Evolutionary conservation across 2,329 filamentous ascomycete genomes (phyloP).

Genomic region (Thielaviopsis ethacetica): DNA sequence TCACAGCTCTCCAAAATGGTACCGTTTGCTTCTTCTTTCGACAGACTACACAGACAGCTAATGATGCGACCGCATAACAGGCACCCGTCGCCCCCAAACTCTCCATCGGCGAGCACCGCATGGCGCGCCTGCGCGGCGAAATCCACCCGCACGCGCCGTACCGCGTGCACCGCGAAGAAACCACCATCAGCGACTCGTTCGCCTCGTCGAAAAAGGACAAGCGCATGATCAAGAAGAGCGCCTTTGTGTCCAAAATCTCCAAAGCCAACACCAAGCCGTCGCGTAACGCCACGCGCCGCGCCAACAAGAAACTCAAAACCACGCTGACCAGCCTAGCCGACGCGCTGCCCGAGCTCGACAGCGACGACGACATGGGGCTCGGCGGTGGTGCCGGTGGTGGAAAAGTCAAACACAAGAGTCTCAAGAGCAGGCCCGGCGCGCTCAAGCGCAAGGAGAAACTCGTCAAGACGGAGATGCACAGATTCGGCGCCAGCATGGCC

Average conservation of each 20-base stretch:
- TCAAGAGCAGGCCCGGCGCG: slow-evolving; percentile 61
- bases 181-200: slow-evolving; percentile 40
- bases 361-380: slow-evolving; percentile 29
- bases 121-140: slow-evolving; percentile 31
- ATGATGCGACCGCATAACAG: slow-evolving; percentile 3
- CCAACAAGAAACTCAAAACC: slow-evolving; percentile 62
- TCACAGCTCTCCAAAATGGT: slow-evolving; percentile 1
- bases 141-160: slow-evolving; percentile 34
- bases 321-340: slow-evolving; percentile 62
- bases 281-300: slow-evolving; percentile 40
- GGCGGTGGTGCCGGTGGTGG: slow-evolving; percentile 30
- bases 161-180: slow-evolving; percentile 34
- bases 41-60: background rate
- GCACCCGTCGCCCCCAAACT: slow-evolving; percentile 29
- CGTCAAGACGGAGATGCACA: slow-evolving; percentile 63
- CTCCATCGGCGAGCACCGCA: slow-evolving; percentile 39
- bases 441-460: slow-evolving; percentile 70
- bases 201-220: slow-evolving; percentile 68
- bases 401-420: slow-evolving; percentile 55
- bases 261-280: slow-evolving; percentile 39
- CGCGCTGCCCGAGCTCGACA: slow-evolving; percentile 51
- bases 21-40: background rate
- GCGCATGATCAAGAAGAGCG: slow-evolving; percentile 62
- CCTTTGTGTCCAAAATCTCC: slow-evolving; percentile 61
- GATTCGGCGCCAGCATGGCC: slow-evolving; percentile 73